These are phyloP conservation scores for Xerocomellus chrysenteron DNA, from an alignment of 768 basidiomycete species.

Conservation along the genomic window DNA sequence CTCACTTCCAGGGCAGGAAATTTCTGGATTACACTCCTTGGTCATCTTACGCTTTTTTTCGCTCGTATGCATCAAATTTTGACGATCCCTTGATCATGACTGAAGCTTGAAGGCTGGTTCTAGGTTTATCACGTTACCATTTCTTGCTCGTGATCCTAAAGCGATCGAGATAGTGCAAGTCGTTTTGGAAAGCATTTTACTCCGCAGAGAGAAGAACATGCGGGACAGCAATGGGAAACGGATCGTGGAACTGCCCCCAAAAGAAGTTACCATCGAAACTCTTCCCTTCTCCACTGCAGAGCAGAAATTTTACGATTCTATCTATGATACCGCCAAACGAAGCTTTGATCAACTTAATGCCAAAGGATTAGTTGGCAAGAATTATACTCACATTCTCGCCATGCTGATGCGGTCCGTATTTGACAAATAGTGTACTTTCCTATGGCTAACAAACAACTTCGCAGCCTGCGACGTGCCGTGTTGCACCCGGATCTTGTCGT, in stretches of 20 bases:
- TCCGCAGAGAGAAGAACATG: constrained; percentile 94
- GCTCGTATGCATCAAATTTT: constrained; percentile 53
- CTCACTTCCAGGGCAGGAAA: constrained; percentile 46
- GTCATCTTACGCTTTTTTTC: constrained; percentile 86
- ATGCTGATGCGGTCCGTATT: constrained; percentile 85
- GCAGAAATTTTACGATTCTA: constrained; percentile 83
- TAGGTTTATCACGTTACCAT: constrained; percentile 90
- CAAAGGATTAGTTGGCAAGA: constrained; percentile 75
- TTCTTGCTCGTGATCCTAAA: constrained; percentile 86
- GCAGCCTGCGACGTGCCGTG: constrained; percentile 85
- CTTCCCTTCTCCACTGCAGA: constrained; percentile 84
- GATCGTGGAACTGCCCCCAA: constrained; percentile 86
- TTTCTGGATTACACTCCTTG: constrained; percentile 78
- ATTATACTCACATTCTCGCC: constrained; percentile 86
- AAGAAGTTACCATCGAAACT: constrained; percentile 71
- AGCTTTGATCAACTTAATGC: constrained; percentile 79
- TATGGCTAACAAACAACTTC: constrained; percentile 7
- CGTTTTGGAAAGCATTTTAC: constrained; percentile 82
- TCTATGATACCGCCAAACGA: constrained; percentile 75
- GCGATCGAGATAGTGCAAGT: constrained; percentile 95
- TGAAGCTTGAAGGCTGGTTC: constrained; percentile 7
- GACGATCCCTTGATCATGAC: not conserved
- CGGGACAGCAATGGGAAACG: constrained; percentile 79
- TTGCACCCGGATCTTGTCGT: constrained; percentile 86
- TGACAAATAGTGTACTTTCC: not conserved